Evolutionary conservation across 2,329 filamentous ascomycete species (phyloP).

Genomic region (Paecilomyces variotii): DNA sequence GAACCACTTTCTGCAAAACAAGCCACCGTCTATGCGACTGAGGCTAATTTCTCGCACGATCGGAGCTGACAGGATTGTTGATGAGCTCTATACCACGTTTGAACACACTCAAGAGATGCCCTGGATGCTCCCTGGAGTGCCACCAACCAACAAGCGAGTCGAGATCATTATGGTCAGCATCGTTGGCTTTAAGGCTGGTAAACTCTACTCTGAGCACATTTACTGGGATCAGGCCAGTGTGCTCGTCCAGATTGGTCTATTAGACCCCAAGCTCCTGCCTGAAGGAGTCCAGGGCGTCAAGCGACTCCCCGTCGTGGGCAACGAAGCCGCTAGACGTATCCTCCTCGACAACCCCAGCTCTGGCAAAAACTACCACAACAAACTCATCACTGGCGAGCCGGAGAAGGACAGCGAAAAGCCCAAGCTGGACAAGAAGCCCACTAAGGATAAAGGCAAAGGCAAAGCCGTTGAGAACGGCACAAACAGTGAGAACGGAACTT

Average conservation of each 20-base stretch:
- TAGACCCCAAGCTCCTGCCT: slow-evolving; percentile 50
- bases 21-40: slow-evolving; percentile 44
- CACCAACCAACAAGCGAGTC: slow-evolving; percentile 49
- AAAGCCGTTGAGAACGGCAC: slow-evolving; percentile 1
- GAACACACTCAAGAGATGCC: slow-evolving; percentile 49
- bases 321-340: slow-evolving; percentile 32
- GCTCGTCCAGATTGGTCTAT: slow-evolving; percentile 49
- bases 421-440: background rate
- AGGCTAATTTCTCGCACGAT: slow-evolving; percentile 51
- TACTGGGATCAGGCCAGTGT: slow-evolving; percentile 59
- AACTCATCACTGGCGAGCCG: slow-evolving; percentile 13
- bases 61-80: slow-evolving; percentile 52
- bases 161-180: slow-evolving; percentile 52
- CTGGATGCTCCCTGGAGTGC: slow-evolving; percentile 53
- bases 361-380: slow-evolving; percentile 27
- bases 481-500: background rate
- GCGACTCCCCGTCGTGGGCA: slow-evolving; percentile 32
- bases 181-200: slow-evolving; percentile 46
- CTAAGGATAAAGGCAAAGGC: background rate
- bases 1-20: slow-evolving; percentile 47
- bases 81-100: slow-evolving; percentile 52
- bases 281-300: slow-evolving; percentile 33
- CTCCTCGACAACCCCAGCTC: slow-evolving; percentile 30
- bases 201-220: slow-evolving; percentile 49
- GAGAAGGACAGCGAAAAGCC: background rate